Evolutionary conservation across 164 flowering plant genomes (phyloP), one percentile per base, ranked within the genome.

Genomic region (Houttuynia cordata): DNA sequence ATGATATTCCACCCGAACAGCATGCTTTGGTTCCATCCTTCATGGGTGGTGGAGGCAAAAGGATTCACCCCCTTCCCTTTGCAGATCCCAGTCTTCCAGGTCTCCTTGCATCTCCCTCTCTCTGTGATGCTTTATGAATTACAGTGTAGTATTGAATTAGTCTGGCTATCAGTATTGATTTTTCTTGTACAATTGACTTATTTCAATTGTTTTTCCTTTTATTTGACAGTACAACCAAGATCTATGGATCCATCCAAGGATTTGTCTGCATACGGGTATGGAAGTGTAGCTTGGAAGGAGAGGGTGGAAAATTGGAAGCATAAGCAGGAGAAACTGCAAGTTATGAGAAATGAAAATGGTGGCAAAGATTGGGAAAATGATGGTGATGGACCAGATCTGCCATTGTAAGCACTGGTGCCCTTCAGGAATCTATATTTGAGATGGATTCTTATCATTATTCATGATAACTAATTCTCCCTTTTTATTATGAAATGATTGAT

Each of bases 241-340:
- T 70, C 90, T 50, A 71, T 84, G 86, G 82, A 80, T 72, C 90
- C 90, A 54, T 76, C 84, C 52, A 84, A 80, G 70, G 90, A 82
- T 67, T 68, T 81, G 64, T 81, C 89, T 67, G 89, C 79, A 34
- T 84, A 84, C 75, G 90, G 90, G 21, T 84, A 82, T 66, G 89
- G 89, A 58, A 81, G 83, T 59, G 78, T 84, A 40, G 86, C 86
- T 61, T 83, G 88, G 88, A 83, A 81, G 72, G 88, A 81, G 70
- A 78, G 84, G 65, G 63, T 81, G 78, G 86, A 80, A 62, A 70
- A n/a, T 64, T 78, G 84, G 86, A 81, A 74, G 65, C 78, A 80
- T 45, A 81, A 72, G 64, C 83, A 83, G 54, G 83, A 81, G 41
- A 81, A 74, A 42, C 57, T 80, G 42, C 83, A 81, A 59, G 64